A percentile compares a stretch with the other conserved stretches of the same genome.
Conservation (phyloP, 768 basidiomycete genomes). For the Amyloporia xantha region DNA sequence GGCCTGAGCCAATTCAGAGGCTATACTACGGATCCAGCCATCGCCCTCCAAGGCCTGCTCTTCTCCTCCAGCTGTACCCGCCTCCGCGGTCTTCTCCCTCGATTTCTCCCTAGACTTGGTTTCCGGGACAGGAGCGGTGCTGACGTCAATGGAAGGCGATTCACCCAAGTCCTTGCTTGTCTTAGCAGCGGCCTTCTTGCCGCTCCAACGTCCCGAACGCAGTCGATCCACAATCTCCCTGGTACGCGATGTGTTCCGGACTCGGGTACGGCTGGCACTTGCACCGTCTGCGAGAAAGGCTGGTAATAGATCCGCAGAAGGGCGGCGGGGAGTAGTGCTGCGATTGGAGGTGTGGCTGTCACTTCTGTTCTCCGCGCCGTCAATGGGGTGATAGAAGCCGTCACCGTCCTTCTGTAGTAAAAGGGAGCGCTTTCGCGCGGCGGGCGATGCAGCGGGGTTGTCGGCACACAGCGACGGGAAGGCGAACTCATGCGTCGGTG, state of each 20-base stretch:
- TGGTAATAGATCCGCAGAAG: conserved; percentile 36
- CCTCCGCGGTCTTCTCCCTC: background rate
- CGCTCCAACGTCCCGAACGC: conserved; percentile 27
- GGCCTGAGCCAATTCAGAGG: background rate
- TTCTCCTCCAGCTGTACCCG: background rate
- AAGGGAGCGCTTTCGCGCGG: conserved; percentile 21
- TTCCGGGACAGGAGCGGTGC: background rate
- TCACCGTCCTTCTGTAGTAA: conserved; percentile 46
- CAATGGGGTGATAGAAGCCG: conserved; percentile 37
- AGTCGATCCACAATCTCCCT: conserved; percentile 54
- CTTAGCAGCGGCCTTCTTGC: conserved; percentile 7
- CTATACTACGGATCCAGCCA: conserved; percentile 4
- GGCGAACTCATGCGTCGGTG: conserved; percentile 32
- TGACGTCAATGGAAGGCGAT: background rate
- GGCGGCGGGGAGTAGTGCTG: conserved; percentile 24
- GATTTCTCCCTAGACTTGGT: background rate
- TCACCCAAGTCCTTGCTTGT: background rate
- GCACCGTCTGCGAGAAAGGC: conserved; percentile 40
- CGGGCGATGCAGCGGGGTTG: conserved; percentile 21
- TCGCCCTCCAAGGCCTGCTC: background rate
- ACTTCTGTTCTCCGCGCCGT: conserved; percentile 22
- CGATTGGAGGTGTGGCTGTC: conserved; percentile 20
- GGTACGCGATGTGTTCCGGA: conserved; percentile 45
- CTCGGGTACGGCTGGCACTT: conserved; percentile 25
- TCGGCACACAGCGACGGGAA: conserved; percentile 41